Evolutionary conservation across 805 yeast species (phyloP), one percentile per base, ranked within the genome.

Genomic region (Metschnikowia anglica): DNA sequence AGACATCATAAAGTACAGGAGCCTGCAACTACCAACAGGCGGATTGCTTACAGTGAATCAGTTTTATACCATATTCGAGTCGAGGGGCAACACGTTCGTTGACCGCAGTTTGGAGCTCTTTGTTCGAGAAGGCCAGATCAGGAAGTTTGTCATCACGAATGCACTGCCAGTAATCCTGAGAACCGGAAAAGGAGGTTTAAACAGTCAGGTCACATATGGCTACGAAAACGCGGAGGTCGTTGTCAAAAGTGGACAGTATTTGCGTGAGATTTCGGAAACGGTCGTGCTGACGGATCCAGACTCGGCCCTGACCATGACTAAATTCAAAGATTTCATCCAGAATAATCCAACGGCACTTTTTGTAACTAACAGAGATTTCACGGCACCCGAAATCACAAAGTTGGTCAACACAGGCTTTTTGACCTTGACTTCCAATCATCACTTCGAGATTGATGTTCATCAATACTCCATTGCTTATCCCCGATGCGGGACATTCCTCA

Each of bases 381-480:
- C 58, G 1, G 50, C 59, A 4, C 57, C 61, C 15, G 55, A 62
- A 52, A 31, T 72, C 1, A 52, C 67, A 1, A 23, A 17, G 1
- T 54, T 79, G 37, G 66, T 77, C 0, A 57, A 58, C 19, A 43
- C 58, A 7, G 81, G 81, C 1, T 70, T 65, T 35, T 51, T 77
- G 5, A 71, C 80, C 0, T 52, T 75, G 37, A 66, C 74, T 0
- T 70, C 74, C 7, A 71, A 71, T 46, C 74, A 71, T 39, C 60
- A 72, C 37, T 65, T 68, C 37, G 70, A 64, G 46, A 65, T 73
- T 29, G 76, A 70, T 33, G 42, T 58, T 5, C 56, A 64, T 45
- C 60, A 66, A 47, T 72, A 73, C 45, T 59, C 72, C 16, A 50
- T 79, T 2, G 60, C 79, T 6, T 64, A 70, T 19, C 83, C 83